Conservation (phyloP, 1,284 basidiomycete species). For the Cryptococcus maquisensis region DNA sequence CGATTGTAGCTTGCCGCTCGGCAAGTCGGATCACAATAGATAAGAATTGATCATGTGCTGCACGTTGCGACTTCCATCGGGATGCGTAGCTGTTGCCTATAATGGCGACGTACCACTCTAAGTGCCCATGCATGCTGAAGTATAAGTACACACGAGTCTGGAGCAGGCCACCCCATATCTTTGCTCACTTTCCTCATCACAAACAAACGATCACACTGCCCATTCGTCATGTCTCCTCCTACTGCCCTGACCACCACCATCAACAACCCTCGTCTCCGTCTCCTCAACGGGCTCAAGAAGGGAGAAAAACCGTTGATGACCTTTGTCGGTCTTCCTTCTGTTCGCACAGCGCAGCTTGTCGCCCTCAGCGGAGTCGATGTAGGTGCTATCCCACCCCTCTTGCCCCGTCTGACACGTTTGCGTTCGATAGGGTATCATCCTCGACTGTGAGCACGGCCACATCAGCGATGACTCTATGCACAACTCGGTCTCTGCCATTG, state of each 20-base stretch:
- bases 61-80: neutral
- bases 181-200: too few species aligned
- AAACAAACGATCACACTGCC: neutral
- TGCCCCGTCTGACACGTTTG: neutral
- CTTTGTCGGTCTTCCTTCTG: constrained; percentile 23
- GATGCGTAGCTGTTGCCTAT: too few species aligned
- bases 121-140: too few species aligned
- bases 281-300: constrained; percentile 21
- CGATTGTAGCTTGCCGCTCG: neutral
- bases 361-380: constrained; percentile 25
- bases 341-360: constrained; percentile 24
- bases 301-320: constrained; percentile 25
- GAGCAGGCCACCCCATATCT: too few species aligned
- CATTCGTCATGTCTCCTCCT: constrained; percentile 3
- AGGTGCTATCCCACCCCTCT: neutral
- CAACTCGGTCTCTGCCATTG: constrained; percentile 21
- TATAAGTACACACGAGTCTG: too few species aligned
- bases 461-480: constrained; percentile 26
- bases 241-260: constrained; percentile 24
- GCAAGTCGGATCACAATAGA: neutral
- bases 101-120: too few species aligned
- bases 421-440: constrained; percentile 16
- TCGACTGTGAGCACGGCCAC: constrained; percentile 34
- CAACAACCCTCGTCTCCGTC: constrained; percentile 21
- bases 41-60: neutral